These are phyloP conservation scores for Pyricularia sp. DNA, from an alignment of 2,329 filamentous ascomycete species.

Conservation along the genomic window DNA sequence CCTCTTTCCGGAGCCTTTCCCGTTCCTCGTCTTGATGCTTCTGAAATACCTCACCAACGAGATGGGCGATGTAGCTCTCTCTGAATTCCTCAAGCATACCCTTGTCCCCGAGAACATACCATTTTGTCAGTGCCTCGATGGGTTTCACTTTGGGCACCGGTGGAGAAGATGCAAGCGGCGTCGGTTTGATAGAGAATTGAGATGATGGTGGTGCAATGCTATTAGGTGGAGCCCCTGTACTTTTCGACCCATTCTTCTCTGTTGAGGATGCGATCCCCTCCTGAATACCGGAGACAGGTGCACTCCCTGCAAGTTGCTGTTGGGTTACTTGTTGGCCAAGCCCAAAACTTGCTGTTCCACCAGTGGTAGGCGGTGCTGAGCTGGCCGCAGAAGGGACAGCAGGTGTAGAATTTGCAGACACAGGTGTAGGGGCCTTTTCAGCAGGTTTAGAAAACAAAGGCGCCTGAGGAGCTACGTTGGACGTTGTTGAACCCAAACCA, in stretches of 20 bases:
- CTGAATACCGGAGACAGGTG: not conserved
- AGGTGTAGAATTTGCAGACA: not conserved
- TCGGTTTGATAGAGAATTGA: not conserved
- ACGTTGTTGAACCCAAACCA: not conserved
- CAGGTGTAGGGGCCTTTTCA: not conserved
- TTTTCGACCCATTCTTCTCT: not conserved
- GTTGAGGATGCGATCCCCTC: not conserved
- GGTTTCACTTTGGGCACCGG: constrained; percentile 20
- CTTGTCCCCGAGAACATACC: constrained; percentile 40
- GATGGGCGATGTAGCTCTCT: constrained; percentile 28
- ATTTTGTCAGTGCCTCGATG: constrained; percentile 36
- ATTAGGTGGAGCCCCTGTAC: not conserved
- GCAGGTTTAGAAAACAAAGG: not conserved
- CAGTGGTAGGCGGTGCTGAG: not conserved
- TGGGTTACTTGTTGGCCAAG: not conserved
- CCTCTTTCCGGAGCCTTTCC: constrained; percentile 29
- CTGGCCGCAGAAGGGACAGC: not conserved
- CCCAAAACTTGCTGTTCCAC: not conserved
- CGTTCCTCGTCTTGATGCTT: constrained; percentile 26
- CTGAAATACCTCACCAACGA: constrained; percentile 28
- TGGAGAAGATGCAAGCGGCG: constrained; percentile 6
- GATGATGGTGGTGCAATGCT: not conserved
- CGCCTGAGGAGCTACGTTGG: not conserved
- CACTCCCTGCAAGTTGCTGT: not conserved
- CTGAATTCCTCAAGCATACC: constrained; percentile 40